Evolutionary conservation across 169 alveolate species (phyloP).

Genomic region (Plasmodium malariae): DNA sequence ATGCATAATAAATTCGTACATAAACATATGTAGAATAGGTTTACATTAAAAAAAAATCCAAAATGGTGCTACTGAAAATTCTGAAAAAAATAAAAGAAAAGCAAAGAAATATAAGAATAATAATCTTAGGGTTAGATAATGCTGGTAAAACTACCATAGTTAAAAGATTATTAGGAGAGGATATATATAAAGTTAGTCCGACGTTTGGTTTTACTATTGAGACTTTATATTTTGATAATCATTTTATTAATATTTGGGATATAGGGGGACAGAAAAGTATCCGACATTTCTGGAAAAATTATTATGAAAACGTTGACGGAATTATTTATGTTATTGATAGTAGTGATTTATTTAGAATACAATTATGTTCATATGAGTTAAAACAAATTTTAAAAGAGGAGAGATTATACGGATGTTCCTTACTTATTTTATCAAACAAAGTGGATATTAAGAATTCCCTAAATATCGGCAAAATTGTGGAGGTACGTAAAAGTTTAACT

Average conservation of each 20-base stretch:
- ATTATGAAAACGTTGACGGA: constrained; percentile 99
- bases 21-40: background rate
- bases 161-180: constrained; percentile 95
- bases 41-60: constrained; percentile 1
- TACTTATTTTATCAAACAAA: constrained; percentile 75
- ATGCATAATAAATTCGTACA: background rate
- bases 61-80: constrained; percentile 94
- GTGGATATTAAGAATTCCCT: constrained; percentile 57
- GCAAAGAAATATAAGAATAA: constrained; percentile 95
- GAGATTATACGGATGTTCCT: constrained; percentile 90
- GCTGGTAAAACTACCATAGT: constrained; percentile 98
- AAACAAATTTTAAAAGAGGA: constrained; percentile 94
- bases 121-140: constrained; percentile 97
- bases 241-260: constrained; percentile 97
- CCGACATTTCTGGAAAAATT: constrained; percentile 99
- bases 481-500: constrained; percentile 41
- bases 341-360: constrained; percentile 96
- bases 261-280: constrained; percentile 99
- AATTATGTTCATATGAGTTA: constrained; percentile 96
- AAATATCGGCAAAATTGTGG: constrained; percentile 76
- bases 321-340: constrained; percentile 98
- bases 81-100: constrained; percentile 93
- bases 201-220: constrained; percentile 97
- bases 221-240: constrained; percentile 89
- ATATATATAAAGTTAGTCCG: constrained; percentile 92